Conservation (phyloP, 805 yeast species). For the Candida incommunis region DNA sequence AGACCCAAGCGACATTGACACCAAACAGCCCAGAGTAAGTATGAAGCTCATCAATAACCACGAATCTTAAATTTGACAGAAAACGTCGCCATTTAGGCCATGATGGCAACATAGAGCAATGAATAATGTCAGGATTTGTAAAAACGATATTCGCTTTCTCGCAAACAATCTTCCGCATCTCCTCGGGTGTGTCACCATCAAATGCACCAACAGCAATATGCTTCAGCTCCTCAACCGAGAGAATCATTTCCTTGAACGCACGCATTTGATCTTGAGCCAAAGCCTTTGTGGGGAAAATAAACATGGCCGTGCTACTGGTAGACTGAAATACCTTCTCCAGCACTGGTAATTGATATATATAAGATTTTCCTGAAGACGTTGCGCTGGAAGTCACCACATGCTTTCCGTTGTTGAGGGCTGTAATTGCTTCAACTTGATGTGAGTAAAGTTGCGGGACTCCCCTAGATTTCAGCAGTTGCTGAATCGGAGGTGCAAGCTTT, state of each 20-base stretch:
- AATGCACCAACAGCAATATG: constrained; percentile 56
- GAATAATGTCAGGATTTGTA: constrained; percentile 92
- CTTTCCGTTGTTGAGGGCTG: constrained; percentile 33
- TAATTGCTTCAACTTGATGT: constrained; percentile 73
- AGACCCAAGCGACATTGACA: constrained; percentile 72
- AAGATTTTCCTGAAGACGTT: constrained; percentile 91
- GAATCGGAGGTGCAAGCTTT: constrained; percentile 11
- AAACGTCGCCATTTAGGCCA: constrained; percentile 64
- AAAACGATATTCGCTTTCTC: constrained; percentile 64
- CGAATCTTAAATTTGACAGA: constrained; percentile 46
- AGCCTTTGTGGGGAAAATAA: constrained; percentile 93
- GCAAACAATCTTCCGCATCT: constrained; percentile 39
- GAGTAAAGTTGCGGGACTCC: constrained; percentile 45
- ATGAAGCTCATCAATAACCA: constrained; percentile 78
- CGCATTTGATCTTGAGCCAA: constrained; percentile 92
- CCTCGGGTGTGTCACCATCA: constrained; percentile 82
- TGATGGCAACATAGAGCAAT: constrained; percentile 68
- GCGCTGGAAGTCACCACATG: constrained; percentile 87
- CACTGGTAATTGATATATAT: constrained; percentile 83
- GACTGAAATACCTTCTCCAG: constrained; percentile 22
- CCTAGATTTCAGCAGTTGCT: constrained; percentile 34
- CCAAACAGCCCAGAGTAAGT: constrained; percentile 87
- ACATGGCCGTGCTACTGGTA: constrained; percentile 48
- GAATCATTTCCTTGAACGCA: constrained; percentile 47
- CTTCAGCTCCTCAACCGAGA: constrained; percentile 31